phyloP scores from a whole-genome alignment of 164 flowering plant genomes.

The Nymphaea thermarum region DNA sequence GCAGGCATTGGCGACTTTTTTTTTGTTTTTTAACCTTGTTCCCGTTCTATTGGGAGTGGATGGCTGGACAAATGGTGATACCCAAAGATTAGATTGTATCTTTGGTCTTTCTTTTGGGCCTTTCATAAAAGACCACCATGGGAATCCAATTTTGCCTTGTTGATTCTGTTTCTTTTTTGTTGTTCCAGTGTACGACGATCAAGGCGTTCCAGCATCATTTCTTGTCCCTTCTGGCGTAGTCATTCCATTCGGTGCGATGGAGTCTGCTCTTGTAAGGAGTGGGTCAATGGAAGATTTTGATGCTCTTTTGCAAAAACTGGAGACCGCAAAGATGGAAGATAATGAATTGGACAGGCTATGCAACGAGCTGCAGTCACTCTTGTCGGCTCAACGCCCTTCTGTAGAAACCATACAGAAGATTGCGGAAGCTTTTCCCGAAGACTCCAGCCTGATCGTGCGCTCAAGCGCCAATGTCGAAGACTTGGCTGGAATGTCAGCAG shows the following conservation, averaged over 20 bases:
- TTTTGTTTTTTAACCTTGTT: too few species aligned
- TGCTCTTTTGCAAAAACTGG: constrained; percentile 41
- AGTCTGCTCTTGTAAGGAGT: constrained; percentile 40
- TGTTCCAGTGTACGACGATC: constrained; percentile 56
- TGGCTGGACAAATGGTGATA: too few species aligned
- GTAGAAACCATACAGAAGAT: constrained; percentile 28
- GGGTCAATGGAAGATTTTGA: constrained; percentile 29
- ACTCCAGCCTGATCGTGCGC: constrained; percentile 55
- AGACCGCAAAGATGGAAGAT: constrained; percentile 55
- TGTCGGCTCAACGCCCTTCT: constrained; percentile 42
- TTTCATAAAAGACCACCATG: too few species aligned
- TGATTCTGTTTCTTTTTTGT: not conserved
- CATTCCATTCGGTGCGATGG: constrained; percentile 85
- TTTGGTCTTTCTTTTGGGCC: too few species aligned
- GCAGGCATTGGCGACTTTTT: not conserved
- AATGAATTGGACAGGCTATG: constrained; percentile 62
- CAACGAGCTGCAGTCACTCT: constrained; percentile 43
- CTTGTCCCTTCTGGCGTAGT: constrained; percentile 66
- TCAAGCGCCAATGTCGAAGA: constrained; percentile 99
- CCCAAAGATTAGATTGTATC: too few species aligned
- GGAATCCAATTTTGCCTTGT: too few species aligned
- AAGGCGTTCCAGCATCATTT: constrained; percentile 77
- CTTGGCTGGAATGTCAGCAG: constrained; percentile 96
- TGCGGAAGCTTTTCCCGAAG: constrained; percentile 31
- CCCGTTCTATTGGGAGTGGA: too few species aligned